Base-by-base conservation (phyloP, 805 yeast genomes). In the Spathaspora sp. region DNA sequence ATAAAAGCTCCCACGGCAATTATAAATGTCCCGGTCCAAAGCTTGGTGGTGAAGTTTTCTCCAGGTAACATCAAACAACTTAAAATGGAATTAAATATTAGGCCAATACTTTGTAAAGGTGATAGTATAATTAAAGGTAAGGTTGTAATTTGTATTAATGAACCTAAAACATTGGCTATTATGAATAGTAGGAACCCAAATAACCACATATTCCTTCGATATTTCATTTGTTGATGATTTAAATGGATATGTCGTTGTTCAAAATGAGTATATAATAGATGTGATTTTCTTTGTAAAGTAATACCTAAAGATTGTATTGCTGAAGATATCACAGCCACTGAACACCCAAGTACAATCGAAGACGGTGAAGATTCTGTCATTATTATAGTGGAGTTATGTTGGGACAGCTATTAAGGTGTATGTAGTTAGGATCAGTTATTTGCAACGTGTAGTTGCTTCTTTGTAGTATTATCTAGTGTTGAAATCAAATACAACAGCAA, bases 41-140 rank as follows among this genome's bases (percentile, higher is more conserved):
- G 77, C 49, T 68, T 70, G 20, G 57, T 54, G 1, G 92, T 84
- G 64, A 89, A 87, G 0, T 75, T 72, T 61, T 90, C 97, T 31
- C 83, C 74, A 12, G 90, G 78, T 12, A 90, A 67, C 10, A 88
- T 51, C 17, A 86, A 65, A 43, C 94, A 88, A 60, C 89, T 70
- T 44, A 73, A 80, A 1, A 88, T 66, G 0, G 94, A 82, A 66
- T 91, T 91, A 75, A 91, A 90, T 2, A 90, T 91, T n/a, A 91
- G 75, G 0, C 97, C 96, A 20, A 86, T 82, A 23, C 96, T 89
- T 64, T 90, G 97, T 50, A 90, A 69, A 0, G 97, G 96, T 20
- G 91, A 84, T 52, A 90, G 66, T 2, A 91, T 78, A 44, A 89
- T 85, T 53, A 91, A 71, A 0, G 97, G 97, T 42, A 90, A 72